Evolutionary conservation across 306 rosid genomes (phyloP), one percentile per base, ranked within the genome.

Genomic region (Carpinus fangiana): DNA sequence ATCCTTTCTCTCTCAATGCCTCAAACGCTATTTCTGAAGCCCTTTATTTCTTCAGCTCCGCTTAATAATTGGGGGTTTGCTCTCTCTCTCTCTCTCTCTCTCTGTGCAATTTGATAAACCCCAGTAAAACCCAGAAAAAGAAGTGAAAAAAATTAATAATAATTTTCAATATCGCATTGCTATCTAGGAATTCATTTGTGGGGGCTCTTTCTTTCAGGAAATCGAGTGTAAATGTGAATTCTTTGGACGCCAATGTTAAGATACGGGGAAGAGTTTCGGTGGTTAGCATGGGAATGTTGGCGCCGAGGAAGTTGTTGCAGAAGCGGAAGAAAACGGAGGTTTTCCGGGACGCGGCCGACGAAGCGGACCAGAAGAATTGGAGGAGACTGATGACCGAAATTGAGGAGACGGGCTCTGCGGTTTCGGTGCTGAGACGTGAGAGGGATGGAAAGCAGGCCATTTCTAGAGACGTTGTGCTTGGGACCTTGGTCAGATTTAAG

Each of bases 401-500:
- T 26, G 93, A 88, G 6, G 91, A 92, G 78, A 41, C 82, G 0
- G 98, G 96, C 75, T 91, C 97, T 46, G 97, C 98, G 16, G 93
- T 91, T 75, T 78, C 89, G 0, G 98, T 91, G 76, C 91, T 95
- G 47, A 78, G 76, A 77, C 81, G 86, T 1, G 90, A 88, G 74
- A 87, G 79, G 84, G 69, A 74, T 18, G 84, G 60, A 34, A 88
- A 80, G 75, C 82, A 74, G 76, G 80, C 83, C 67, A 57, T 92
- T 73, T 91, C 97, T 12, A 92, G 87, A 82, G 87, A 89, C 82
- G 67, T 86, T 73, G 85, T 95, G 0, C 78, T 95, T 48, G 98
- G 98, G 72, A 95, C 98, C 46, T 85, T 95, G 89, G 82, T 92
- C 74, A 88, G 98, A 66, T 93, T 86, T 82, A 95, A 92, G 85